phyloP scores from a whole-genome alignment of 2,329 filamentous ascomycete species.

The Aureobasidium leucospermi region DNA sequence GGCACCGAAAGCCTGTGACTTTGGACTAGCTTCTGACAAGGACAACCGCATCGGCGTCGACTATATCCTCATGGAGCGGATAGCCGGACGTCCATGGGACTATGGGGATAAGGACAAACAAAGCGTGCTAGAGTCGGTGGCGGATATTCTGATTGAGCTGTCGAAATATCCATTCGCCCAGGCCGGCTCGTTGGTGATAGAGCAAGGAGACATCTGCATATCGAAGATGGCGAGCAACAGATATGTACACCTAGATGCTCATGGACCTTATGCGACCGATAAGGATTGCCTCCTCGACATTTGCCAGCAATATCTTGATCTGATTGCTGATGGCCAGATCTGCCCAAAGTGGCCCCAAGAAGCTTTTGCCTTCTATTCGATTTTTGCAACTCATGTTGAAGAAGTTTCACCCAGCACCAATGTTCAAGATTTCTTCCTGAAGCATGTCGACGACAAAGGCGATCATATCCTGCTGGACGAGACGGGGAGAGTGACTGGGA shows the following conservation, averaged over 20 bases:
- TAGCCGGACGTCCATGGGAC: not conserved
- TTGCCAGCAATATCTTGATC: not conserved
- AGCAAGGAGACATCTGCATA: not conserved
- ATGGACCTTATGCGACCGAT: not conserved
- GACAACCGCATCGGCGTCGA: not conserved
- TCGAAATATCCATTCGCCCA: not conserved
- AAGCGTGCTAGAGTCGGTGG: not conserved
- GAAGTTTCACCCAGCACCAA: not conserved
- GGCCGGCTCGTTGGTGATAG: not conserved
- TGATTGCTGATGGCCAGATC: conserved; percentile 1
- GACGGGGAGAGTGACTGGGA: conserved; percentile 40
- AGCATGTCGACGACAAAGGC: conserved; percentile 43
- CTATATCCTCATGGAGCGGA: conserved; percentile 4
- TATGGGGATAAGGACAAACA: not conserved
- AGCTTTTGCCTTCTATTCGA: conserved; percentile 5
- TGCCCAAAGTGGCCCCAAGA: not conserved
- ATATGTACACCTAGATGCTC: not conserved
- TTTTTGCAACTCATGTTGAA: not conserved
- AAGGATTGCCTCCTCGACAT: not conserved
- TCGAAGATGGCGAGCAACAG: not conserved
- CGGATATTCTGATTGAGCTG: conserved; percentile 2
- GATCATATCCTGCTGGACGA: conserved; percentile 43
- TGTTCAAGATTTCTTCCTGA: conserved; percentile 30
- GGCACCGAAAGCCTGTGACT: not conserved
- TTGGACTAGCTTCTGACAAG: not conserved